A percentile compares a stretch with the other conserved stretches of the same genome.
Evolutionary conservation across 371 early-diverging fungal species (phyloP).

Genomic region (Mucor circinelloides): DNA sequence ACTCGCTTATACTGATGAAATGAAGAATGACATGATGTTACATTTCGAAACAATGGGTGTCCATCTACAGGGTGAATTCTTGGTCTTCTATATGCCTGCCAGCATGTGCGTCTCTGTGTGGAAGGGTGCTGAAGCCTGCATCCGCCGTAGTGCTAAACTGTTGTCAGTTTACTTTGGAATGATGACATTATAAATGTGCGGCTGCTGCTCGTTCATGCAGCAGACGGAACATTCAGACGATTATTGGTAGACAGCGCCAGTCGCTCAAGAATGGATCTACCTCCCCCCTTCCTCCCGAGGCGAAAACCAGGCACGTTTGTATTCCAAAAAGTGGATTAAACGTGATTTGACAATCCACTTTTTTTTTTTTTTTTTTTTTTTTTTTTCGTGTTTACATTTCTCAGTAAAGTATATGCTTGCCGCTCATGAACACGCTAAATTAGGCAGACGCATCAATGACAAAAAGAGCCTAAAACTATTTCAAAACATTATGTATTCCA

Average conservation of each 20-base stretch:
- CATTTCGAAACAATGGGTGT: neutral
- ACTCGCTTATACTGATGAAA: neutral
- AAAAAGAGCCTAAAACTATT: slow-evolving; percentile 19
- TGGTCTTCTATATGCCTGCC: neutral
- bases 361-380: neutral
- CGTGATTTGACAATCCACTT: neutral
- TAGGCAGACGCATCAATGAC: slow-evolving; percentile 21
- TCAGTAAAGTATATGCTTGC: neutral
- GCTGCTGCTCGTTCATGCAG: no score
- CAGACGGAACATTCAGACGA: neutral
- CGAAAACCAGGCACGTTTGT: no score
- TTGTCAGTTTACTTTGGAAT: neutral
- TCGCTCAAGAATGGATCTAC: neutral
- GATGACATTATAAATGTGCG: neutral
- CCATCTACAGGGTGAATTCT: neutral
- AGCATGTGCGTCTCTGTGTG: neutral
- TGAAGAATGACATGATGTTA: neutral
- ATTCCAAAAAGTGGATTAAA: neutral
- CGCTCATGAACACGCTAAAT: neutral
- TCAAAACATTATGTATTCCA: slow-evolving; percentile 14
- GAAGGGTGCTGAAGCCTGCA: no score
- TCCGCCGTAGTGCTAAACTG: neutral
- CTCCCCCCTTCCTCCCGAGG: no score
- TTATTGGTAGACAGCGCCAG: neutral
- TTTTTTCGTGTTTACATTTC: neutral